These are phyloP conservation scores for Aspergillus haitiensis DNA, from an alignment of 495 filamentous ascomycete species.

Conservation along the genomic window DNA sequence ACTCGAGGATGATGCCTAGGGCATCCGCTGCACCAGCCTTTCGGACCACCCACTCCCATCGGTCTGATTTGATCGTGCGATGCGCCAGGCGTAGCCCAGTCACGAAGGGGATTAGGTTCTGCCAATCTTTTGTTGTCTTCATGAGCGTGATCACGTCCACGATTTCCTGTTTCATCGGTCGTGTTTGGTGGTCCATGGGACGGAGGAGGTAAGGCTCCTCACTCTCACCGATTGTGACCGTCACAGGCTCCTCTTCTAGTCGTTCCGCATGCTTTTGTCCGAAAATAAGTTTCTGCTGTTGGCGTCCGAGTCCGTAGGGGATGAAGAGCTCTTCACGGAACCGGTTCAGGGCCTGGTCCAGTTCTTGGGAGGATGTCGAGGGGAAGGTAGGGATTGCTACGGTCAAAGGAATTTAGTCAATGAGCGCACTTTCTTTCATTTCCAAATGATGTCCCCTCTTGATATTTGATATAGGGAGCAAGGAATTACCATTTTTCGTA, in stretches of 20 bases:
- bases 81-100: constrained; percentile 53
- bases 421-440: no score
- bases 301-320: constrained; percentile 55
- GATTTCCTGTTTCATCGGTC: constrained; percentile 41
- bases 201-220: constrained; percentile 54
- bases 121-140: constrained; percentile 56
- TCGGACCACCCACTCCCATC: constrained; percentile 45
- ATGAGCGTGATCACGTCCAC: constrained; percentile 45
- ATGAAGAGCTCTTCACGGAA: constrained; percentile 66
- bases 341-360: constrained; percentile 51
- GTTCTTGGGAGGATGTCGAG: constrained; percentile 50
- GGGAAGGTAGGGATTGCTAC: constrained; percentile 51
- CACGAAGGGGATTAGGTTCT: constrained; percentile 59
- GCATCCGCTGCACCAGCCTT: constrained; percentile 38
- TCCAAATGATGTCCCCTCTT: neutral
- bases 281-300: constrained; percentile 58
- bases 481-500: constrained; percentile 36
- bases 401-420: no score
- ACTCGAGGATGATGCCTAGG: constrained; percentile 53
- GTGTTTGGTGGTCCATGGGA: constrained; percentile 42
- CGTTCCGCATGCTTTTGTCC: constrained; percentile 47
- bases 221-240: constrained; percentile 56
- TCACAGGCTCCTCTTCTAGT: constrained; percentile 60
- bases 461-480: neutral
- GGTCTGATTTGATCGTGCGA: constrained; percentile 28